These are phyloP conservation scores for Colletotrichum sp. DNA, from an alignment of 2,329 filamentous ascomycete genomes.

Conservation along the genomic window DNA sequence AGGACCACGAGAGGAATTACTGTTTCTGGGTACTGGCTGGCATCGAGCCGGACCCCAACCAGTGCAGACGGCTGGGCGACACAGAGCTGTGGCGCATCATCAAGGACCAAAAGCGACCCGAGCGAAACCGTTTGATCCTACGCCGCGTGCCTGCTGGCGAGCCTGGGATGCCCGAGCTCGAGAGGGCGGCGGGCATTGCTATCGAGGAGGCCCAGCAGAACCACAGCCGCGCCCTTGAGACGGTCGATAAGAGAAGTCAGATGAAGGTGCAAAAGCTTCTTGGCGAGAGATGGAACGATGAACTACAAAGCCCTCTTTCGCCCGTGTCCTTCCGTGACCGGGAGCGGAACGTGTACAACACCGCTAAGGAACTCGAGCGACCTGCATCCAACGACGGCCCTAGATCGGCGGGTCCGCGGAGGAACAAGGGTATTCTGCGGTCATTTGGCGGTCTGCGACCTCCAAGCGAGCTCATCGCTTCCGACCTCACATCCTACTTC, in stretches of 20 bases:
- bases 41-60: conserved; percentile 79
- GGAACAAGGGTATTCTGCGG: conserved; percentile 65
- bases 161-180: conserved; percentile 85
- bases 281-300: conserved; percentile 84
- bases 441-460: conserved; percentile 92
- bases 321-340: conserved; percentile 76
- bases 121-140: conserved; percentile 89
- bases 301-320: conserved; percentile 83
- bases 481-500: conserved; percentile 96
- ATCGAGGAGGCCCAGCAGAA: conserved; percentile 83
- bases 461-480: conserved; percentile 96
- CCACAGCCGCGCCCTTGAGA: conserved; percentile 67
- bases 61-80: conserved; percentile 84
- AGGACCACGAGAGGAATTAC: conserved; percentile 92
- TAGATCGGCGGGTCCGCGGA: conserved; percentile 29
- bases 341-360: conserved; percentile 69
- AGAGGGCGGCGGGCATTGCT: conserved; percentile 87
- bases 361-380: conserved; percentile 63
- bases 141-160: conserved; percentile 92
- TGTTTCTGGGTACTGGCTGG: conserved; percentile 95
- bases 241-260: conserved; percentile 77
- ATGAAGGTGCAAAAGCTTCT: conserved; percentile 88
- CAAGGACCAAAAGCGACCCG: conserved; percentile 82
- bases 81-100: conserved; percentile 90
- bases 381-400: conserved; percentile 53